phyloP scores from a whole-genome alignment of 2,329 filamentous ascomycete genomes.

The Fusarium humuli region DNA sequence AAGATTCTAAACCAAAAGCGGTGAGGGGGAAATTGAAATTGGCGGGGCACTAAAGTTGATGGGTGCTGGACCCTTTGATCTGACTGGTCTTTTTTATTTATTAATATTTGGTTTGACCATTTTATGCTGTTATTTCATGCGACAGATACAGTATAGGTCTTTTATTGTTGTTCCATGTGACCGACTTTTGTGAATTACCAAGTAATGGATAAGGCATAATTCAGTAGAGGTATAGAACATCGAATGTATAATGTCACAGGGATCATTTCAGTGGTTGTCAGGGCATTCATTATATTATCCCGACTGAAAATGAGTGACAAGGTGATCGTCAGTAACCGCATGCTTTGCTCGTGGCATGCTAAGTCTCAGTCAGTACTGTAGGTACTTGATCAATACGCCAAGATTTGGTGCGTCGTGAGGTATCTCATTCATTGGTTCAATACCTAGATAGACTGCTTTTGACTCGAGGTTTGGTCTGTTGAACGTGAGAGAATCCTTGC shows the following conservation, averaged over 20 bases:
- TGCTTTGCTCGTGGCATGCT: slow-evolving; percentile 37
- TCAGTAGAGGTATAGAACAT: not conserved
- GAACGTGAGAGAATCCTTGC: slow-evolving; percentile 30
- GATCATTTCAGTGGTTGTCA: slow-evolving; percentile 11
- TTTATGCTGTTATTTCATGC: not conserved
- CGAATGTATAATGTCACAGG: slow-evolving; percentile 9
- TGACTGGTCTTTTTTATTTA: slow-evolving; percentile 30
- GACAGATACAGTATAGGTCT: not conserved
- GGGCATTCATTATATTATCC: slow-evolving; percentile 12
- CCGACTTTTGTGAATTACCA: not conserved
- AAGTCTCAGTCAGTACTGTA: slow-evolving; percentile 13
- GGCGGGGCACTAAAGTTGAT: slow-evolving; percentile 27
- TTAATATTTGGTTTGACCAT: slow-evolving; percentile 21
- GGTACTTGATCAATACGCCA: slow-evolving; percentile 18
- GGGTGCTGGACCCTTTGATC: slow-evolving; percentile 42
- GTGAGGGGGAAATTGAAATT: slow-evolving; percentile 30
- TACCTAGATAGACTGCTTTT: slow-evolving; percentile 1
- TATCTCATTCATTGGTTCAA: slow-evolving; percentile 6
- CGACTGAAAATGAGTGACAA: not conserved
- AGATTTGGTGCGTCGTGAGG: slow-evolving; percentile 19
- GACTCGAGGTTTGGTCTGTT: slow-evolving; percentile 25
- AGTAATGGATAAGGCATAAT: not conserved
- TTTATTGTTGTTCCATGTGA: not conserved
- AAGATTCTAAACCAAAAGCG: slow-evolving; percentile 35
- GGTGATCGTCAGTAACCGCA: slow-evolving; percentile 31